Evolutionary conservation across 2,329 filamentous ascomycete genomes (phyloP), one percentile per base, ranked within the genome.

Genomic region (Calonectria honghensis): DNA sequence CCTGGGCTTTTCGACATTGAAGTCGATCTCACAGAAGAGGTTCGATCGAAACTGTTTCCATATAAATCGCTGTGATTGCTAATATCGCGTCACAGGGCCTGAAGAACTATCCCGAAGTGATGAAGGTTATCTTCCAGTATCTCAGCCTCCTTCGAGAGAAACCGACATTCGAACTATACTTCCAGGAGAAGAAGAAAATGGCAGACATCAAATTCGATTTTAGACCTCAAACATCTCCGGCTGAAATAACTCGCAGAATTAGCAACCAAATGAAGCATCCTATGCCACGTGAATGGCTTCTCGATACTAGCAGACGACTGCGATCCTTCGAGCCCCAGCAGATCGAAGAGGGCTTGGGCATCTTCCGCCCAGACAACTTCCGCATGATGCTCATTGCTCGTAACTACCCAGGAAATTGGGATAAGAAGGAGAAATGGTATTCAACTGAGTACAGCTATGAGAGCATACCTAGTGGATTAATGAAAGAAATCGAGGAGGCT

Each of bases 131-230:
- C 75, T 98, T 98, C 86, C 94, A 98, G 83, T 99, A 99, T 81
- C 93, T 98, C 76, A 92, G 95, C 14, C 91, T 99, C 84, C 90
- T 99, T 72, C 93, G 92, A 76, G 94, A 98, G 80, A 90, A 90
- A 2, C 91, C 94, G 6, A 96, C 96, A 0, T 93, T 97, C 78
- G 89, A 97, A 83, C 98, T 97, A 96, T 96, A 98, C 73, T 96
- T 97, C 73, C 92, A 98, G 39, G 97, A 99, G 85, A 94, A 97
- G 84, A 96, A 96, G 85, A 93, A 93, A 45, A 93, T 98, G 86
- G 93, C 94, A 63, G 96, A 98, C 78, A 95, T 98, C 13, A 94
- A 98, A 79, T 99, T 99, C 89, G 94, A 94, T 78, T 99, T 97
- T 86, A 95, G 93, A 85, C 95, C 98, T 83, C 98, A 98, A 88